A percentile compares a stretch with the other conserved stretches of the same genome.
These are phyloP conservation scores for Didymella segeticola DNA, from an alignment of 2,329 filamentous ascomycete genomes.

Conservation along the genomic window DNA sequence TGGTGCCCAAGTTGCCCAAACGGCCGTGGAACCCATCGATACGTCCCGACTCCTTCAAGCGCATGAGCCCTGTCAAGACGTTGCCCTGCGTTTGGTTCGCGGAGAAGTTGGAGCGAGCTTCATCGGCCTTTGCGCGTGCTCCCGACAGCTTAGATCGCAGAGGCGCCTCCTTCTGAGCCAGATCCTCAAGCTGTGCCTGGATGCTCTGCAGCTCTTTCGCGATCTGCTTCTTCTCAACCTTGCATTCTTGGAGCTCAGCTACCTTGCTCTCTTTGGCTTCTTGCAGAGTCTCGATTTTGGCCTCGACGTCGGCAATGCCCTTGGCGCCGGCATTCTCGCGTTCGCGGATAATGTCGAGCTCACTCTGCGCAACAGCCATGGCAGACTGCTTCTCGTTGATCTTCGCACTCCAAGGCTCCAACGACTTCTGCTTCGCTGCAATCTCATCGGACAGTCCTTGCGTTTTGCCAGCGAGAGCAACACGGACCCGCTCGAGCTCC, in stretches of 20 bases:
- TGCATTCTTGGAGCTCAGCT: slow-evolving; percentile 76
- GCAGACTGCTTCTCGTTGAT: slow-evolving; percentile 95
- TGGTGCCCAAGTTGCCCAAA: slow-evolving; percentile 90
- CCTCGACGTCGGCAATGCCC: slow-evolving; percentile 80
- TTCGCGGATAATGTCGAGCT: slow-evolving; percentile 88
- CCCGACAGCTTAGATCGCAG: slow-evolving; percentile 85
- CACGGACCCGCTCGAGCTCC: slow-evolving; percentile 82
- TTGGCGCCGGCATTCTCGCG: slow-evolving; percentile 86
- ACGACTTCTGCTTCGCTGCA: slow-evolving; percentile 85
- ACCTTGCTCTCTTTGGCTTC: slow-evolving; percentile 74
- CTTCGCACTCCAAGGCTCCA: slow-evolving; percentile 96
- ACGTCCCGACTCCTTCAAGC: slow-evolving; percentile 92
- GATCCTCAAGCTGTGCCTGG: slow-evolving; percentile 73
- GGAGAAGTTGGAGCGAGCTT: slow-evolving; percentile 87
- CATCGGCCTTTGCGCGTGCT: slow-evolving; percentile 92
- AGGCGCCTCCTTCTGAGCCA: slow-evolving; percentile 79
- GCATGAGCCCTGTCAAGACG: slow-evolving; percentile 89
- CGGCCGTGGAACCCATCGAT: slow-evolving; percentile 97
- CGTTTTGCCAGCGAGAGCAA: slow-evolving; percentile 91
- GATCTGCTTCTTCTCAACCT: slow-evolving; percentile 73
- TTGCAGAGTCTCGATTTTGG: slow-evolving; percentile 77
- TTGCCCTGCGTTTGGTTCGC: slow-evolving; percentile 92
- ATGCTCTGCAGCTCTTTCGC: slow-evolving; percentile 77
- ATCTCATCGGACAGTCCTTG: slow-evolving; percentile 94
- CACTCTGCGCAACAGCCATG: slow-evolving; percentile 92